These are phyloP conservation scores for Monilinia fructicola DNA, from an alignment of 2,329 filamentous ascomycete species.

Conservation along the genomic window DNA sequence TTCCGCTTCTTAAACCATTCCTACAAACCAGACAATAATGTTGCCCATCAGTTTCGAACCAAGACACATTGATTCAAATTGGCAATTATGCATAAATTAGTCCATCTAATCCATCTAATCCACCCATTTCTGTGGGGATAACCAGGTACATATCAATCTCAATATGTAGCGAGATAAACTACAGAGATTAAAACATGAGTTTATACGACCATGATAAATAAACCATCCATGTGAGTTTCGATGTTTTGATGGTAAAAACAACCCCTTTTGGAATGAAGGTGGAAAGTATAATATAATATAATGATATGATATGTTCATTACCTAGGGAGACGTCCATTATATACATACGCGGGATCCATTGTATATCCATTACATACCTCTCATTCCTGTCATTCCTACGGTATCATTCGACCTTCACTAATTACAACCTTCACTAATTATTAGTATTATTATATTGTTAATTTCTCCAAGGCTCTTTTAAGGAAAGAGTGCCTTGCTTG, in stretches of 20 bases:
- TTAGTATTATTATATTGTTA: not conserved
- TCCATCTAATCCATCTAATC: not conserved
- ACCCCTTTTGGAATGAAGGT: conserved; percentile 6
- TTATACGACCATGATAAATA: conserved; percentile 30
- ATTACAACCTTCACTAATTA: conserved; percentile 15
- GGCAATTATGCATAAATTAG: conserved; percentile 22
- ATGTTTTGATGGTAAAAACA: not conserved
- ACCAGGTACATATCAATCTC: conserved; percentile 14
- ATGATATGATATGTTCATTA: too few species aligned
- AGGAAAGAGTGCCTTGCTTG: not conserved
- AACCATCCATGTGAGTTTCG: conserved; percentile 27
- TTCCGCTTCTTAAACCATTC: conserved; percentile 3
- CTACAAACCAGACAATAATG: not conserved
- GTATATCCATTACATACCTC: not conserved
- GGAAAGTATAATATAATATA: not conserved
- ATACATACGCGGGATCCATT: too few species aligned
- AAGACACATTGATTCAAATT: not conserved
- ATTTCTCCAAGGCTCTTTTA: not conserved
- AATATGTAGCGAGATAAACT: conserved; percentile 12
- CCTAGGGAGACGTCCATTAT: too few species aligned
- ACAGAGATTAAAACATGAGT: conserved; percentile 17
- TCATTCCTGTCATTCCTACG: too few species aligned
- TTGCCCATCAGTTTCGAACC: not conserved
- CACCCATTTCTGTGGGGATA: conserved; percentile 22
- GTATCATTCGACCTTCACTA: too few species aligned